Evolutionary conservation across 2,329 filamentous ascomycete species (phyloP).

Genomic region (Allantophomopsis cytisporea): DNA sequence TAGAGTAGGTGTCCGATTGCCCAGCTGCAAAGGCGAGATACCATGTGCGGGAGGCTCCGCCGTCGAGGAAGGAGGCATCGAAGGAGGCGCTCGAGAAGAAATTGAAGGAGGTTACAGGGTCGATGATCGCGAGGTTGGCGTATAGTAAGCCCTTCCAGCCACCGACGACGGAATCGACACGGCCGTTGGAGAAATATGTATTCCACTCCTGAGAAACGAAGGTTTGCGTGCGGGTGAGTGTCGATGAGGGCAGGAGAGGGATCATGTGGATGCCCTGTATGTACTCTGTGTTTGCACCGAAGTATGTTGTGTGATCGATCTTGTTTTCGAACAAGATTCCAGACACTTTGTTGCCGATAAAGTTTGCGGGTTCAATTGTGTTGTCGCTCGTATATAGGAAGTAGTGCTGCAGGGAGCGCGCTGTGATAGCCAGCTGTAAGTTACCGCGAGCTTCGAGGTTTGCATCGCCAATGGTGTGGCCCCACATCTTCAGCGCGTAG

Average conservation of each 20-base stretch:
- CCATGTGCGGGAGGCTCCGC: slow-evolving; percentile 74
- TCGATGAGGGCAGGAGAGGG: slow-evolving; percentile 28
- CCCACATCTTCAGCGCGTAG: slow-evolving; percentile 93
- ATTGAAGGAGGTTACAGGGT: slow-evolving; percentile 54
- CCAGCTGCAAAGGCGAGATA: slow-evolving; percentile 70
- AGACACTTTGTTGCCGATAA: slow-evolving; percentile 64
- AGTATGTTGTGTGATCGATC: slow-evolving; percentile 84
- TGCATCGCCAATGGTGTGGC: slow-evolving; percentile 57
- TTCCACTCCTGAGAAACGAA: slow-evolving; percentile 82
- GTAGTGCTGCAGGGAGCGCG: slow-evolving; percentile 62
- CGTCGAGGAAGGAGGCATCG: slow-evolving; percentile 59
- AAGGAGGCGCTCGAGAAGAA: slow-evolving; percentile 63
- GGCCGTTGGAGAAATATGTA: slow-evolving; percentile 56
- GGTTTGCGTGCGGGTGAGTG: slow-evolving; percentile 46
- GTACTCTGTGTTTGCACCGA: slow-evolving; percentile 59
- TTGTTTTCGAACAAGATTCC: slow-evolving; percentile 88
- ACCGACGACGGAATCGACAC: slow-evolving; percentile 49
- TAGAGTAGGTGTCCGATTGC: slow-evolving; percentile 13
- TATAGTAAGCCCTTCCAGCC: slow-evolving; percentile 82
- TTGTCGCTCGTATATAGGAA: slow-evolving; percentile 69
- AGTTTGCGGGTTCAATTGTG: slow-evolving; percentile 56
- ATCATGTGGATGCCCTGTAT: slow-evolving; percentile 37
- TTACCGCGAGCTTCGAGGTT: slow-evolving; percentile 69
- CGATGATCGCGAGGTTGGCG: slow-evolving; percentile 67
- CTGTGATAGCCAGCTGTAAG: slow-evolving; percentile 69